These are phyloP conservation scores for Westerdykella ornata DNA, from an alignment of 2,329 filamentous ascomycete genomes.

Conservation along the genomic window DNA sequence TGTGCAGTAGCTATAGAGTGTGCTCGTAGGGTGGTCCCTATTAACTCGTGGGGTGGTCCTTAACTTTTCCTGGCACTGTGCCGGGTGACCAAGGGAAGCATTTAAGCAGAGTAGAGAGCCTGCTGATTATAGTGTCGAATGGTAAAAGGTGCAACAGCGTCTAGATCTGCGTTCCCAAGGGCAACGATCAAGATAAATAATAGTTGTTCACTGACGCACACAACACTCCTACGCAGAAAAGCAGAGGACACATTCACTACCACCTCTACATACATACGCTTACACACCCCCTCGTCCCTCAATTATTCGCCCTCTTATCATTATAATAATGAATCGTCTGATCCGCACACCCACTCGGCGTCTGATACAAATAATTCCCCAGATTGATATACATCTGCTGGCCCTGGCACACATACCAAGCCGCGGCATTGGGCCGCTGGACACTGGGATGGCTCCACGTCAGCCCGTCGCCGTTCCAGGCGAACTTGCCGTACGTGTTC, in stretches of 20 bases:
- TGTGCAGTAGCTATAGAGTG: too few species aligned
- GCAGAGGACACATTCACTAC: background rate
- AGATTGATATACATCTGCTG: slow-evolving; percentile 53
- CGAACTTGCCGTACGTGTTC: slow-evolving; percentile 52
- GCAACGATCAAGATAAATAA: too few species aligned
- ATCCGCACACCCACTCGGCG: slow-evolving; percentile 52
- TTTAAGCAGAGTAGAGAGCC: too few species aligned
- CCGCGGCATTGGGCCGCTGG: slow-evolving; percentile 49
- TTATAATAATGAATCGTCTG: slow-evolving; percentile 46
- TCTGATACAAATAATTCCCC: slow-evolving; percentile 53
- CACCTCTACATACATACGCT: background rate
- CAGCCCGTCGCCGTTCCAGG: slow-evolving; percentile 53
- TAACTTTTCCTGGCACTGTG: too few species aligned
- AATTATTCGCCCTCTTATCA: slow-evolving; percentile 30
- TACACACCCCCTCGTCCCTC: background rate
- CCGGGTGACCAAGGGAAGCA: too few species aligned
- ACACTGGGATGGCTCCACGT: slow-evolving; percentile 49
- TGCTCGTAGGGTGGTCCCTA: too few species aligned
- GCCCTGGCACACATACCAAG: slow-evolving; percentile 53
- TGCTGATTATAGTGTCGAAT: too few species aligned
- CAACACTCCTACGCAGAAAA: too few species aligned
- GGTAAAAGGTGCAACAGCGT: too few species aligned
- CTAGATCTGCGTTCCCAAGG: too few species aligned
- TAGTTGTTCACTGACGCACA: too few species aligned
- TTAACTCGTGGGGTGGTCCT: too few species aligned